Percentiles rank a stretch among this genome's conserved stretches.
Conservation (phyloP, 73 alveolate genomes). For the Tetrahymena thermophila region DNA sequence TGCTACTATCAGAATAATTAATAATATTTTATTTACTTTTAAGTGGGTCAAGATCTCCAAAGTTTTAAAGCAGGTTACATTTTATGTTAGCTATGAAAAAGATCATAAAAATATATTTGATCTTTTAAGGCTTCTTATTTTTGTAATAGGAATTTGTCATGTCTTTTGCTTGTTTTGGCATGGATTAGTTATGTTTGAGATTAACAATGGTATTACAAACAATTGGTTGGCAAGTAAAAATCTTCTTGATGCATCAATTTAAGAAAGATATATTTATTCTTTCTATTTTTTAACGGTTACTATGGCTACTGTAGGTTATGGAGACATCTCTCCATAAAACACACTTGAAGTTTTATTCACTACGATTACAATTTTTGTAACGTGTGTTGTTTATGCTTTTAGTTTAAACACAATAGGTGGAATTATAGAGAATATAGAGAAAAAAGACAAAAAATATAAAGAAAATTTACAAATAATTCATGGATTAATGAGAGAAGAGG, state of each 20-base stretch:
- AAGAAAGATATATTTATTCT: slow-evolving; percentile 42
- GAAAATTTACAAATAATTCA: slow-evolving; percentile 64
- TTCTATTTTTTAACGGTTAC: slow-evolving; percentile 83
- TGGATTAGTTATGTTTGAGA: neutral
- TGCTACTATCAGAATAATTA: neutral
- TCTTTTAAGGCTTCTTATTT: neutral
- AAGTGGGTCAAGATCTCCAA: neutral
- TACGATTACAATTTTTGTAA: slow-evolving; percentile 59
- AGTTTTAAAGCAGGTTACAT: neutral
- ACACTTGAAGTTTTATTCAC: slow-evolving; percentile 54
- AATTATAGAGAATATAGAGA: slow-evolving; percentile 52
- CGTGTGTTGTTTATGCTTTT: slow-evolving; percentile 74
- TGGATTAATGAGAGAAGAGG: slow-evolving; percentile 53
- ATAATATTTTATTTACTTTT: neutral
- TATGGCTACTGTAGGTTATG: slow-evolving; percentile 93
- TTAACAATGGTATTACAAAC: neutral
- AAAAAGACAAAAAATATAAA: slow-evolving; percentile 53
- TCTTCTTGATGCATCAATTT: neutral
- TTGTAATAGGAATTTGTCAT: neutral
- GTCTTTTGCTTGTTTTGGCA: neutral
- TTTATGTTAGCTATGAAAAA: neutral
- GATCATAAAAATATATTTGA: neutral
- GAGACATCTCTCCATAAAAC: slow-evolving; percentile 72
- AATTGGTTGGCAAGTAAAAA: neutral
- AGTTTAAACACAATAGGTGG: slow-evolving; percentile 74